Base-by-base conservation (phyloP, 805 yeast genomes). In the Scheffersomyces coipomensis region DNA sequence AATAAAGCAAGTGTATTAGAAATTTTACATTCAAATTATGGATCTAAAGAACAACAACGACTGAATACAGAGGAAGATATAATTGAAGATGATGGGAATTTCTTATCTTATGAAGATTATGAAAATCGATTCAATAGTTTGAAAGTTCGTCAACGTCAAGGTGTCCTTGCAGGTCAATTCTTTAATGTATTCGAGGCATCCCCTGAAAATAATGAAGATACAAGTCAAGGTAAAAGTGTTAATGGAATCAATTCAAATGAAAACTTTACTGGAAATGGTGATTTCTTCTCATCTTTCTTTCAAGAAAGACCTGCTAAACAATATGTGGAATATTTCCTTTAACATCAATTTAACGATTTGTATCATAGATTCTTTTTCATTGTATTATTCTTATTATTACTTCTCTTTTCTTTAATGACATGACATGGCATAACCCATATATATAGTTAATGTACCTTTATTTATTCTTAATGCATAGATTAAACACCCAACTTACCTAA, bases 111-210 rank as follows among this genome's bases (percentile, higher is more conserved):
- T 23, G 15, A 32, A 10, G 37, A 35, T 22, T 38, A 25, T 24
- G 32, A 31, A 16, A 19, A 33, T 25, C 13, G 39, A 24, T 43
- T 43, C 24, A 41, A 35, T n/a, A 21, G 24, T 16, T 29, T 16
- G 16, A 36, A 42, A 18, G 30, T 39, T 15, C 40, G 34, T 10
- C 32, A 23, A 13, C 37, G 34, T 10, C 60, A 58, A 35, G 66
- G 63, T 7, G 59, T 60, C 19, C 53, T 66, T 19, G 64, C 71
- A 35, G 79, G 81, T 19, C 83, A 86, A 33, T 81, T 79, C 38
- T 93, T 91, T 64, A 93, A 93, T 56, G 96, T 95, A 2, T 93
- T 93, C 62, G 98, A 88, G 47, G 98, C 97, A 11, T 93, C 97
- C 6, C 98, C 98, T 0, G 97, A 89, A 52, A 89, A 90, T 57